Percentiles rank a stretch among this genome's conserved stretches.
Evolutionary conservation across 2,329 filamentous ascomycete species (phyloP).

Genomic region (Zymoseptoria brevis): DNA sequence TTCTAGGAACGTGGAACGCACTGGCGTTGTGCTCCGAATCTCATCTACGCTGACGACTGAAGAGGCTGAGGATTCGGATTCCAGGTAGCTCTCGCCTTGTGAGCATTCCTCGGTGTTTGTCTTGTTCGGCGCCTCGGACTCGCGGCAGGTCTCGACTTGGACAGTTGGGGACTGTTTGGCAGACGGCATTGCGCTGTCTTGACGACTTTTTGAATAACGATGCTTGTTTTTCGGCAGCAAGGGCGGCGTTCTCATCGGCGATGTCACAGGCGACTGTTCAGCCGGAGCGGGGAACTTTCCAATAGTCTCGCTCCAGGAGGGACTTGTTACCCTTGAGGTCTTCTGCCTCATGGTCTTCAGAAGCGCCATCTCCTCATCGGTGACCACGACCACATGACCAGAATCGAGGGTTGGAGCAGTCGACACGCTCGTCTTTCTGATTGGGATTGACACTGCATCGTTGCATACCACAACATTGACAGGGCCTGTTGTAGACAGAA

Average conservation of each 20-base stretch:
- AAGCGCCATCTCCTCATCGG: constrained; percentile 43
- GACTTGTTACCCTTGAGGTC: constrained; percentile 39
- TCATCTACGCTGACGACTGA: background rate
- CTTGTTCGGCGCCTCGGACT: background rate
- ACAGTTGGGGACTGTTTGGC: background rate
- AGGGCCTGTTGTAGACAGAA: background rate
- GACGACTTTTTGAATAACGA: background rate
- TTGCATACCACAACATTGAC: background rate
- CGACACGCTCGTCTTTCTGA: background rate
- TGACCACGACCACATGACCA: constrained; percentile 37
- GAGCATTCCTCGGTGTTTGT: background rate
- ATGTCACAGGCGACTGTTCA: background rate
- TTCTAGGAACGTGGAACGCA: background rate
- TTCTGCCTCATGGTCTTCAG: constrained; percentile 44
- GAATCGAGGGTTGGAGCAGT: constrained; percentile 4
- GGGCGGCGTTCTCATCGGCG: background rate
- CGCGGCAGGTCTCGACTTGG: background rate
- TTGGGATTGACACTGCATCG: background rate
- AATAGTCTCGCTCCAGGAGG: background rate
- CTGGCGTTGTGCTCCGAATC: background rate
- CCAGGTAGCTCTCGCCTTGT: background rate
- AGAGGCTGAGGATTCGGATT: background rate
- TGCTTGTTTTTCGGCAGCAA: background rate
- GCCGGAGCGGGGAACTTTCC: background rate
- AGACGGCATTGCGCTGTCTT: background rate